These are phyloP conservation scores for Aquanectria penicillioides DNA, from an alignment of 2,329 filamentous ascomycete genomes.

Conservation along the genomic window DNA sequence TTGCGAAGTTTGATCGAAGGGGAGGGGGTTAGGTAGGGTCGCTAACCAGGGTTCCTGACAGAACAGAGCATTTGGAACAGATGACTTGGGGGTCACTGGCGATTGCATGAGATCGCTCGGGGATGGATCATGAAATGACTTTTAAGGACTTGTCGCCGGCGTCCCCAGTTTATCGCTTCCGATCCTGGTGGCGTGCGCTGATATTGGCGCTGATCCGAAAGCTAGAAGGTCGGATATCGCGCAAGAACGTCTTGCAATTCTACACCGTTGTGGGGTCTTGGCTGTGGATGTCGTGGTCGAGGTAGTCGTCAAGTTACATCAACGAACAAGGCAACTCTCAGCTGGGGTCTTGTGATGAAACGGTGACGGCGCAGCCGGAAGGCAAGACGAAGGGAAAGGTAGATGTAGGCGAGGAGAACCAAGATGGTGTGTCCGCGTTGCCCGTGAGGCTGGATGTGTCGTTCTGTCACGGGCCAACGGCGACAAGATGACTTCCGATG, in stretches of 20 bases:
- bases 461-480: not conserved
- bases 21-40: too few relatives aligned
- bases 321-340: slow-evolving; percentile 1
- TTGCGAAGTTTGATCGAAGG: slow-evolving; percentile 37
- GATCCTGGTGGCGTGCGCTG: slow-evolving; percentile 36
- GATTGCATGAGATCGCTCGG: slow-evolving; percentile 38
- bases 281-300: slow-evolving; percentile 1
- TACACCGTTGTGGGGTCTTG: slow-evolving; percentile 22
- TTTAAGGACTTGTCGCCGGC: slow-evolving; percentile 29
- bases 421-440: slow-evolving; percentile 2
- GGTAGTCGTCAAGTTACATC: slow-evolving; percentile 14
- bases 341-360: slow-evolving; percentile 15
- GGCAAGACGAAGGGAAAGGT: not conserved
- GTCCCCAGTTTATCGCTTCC: slow-evolving; percentile 30
- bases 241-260: slow-evolving; percentile 12
- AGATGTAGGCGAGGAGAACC: not conserved
- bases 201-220: slow-evolving; percentile 30
- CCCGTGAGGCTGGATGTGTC: not conserved
- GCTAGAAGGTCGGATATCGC: slow-evolving; percentile 24
- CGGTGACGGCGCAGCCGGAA: slow-evolving; percentile 9
- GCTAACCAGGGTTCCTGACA: slow-evolving; percentile 22
- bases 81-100: slow-evolving; percentile 6
- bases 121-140: slow-evolving; percentile 32
- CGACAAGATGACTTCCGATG: not conserved
- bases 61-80: slow-evolving; percentile 19